Conservation (phyloP, 2,329 filamentous ascomycete species). For the Helotiales sp. region DNA sequence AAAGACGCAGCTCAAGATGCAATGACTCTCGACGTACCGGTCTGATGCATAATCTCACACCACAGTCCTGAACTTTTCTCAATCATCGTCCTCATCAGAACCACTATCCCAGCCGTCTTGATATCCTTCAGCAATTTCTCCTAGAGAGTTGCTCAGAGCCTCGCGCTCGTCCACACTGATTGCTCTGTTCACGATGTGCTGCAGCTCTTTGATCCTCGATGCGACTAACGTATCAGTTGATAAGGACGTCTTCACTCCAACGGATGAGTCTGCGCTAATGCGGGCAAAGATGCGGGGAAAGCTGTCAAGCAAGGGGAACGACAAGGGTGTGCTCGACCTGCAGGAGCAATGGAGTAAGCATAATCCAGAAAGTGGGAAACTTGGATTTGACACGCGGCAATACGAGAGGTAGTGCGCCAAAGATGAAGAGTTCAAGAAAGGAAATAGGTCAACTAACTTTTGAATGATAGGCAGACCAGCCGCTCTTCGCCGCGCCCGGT, state of each 20-base stretch:
- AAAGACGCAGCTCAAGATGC: background rate
- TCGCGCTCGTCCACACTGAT: constrained; percentile 80
- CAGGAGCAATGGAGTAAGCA: constrained; percentile 20
- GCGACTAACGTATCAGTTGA: constrained; percentile 76
- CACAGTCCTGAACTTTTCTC: constrained; percentile 2
- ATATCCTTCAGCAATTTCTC: constrained; percentile 84
- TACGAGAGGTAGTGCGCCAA: constrained; percentile 38
- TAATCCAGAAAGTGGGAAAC: constrained; percentile 26
- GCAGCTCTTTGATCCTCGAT: constrained; percentile 64
- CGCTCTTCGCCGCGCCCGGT: constrained; percentile 34
- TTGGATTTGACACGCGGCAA: background rate
- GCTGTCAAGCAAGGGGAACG: constrained; percentile 79
- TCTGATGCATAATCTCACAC: background rate
- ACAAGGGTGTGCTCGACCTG: constrained; percentile 48
- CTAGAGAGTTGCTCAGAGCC: constrained; percentile 75
- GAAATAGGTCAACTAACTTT: constrained; percentile 29
- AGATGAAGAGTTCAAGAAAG: constrained; percentile 1
- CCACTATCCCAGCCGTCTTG: constrained; percentile 84
- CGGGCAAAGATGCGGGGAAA: constrained; percentile 73
- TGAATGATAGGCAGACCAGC: constrained; percentile 34
- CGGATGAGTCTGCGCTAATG: constrained; percentile 37
- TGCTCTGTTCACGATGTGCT: constrained; percentile 61
- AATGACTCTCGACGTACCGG: background rate
- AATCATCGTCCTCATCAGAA: constrained; percentile 65
- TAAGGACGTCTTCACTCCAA: constrained; percentile 60